Base-by-base conservation (phyloP, 2,329 filamentous ascomycete species). In the Alternaria gansuensis region DNA sequence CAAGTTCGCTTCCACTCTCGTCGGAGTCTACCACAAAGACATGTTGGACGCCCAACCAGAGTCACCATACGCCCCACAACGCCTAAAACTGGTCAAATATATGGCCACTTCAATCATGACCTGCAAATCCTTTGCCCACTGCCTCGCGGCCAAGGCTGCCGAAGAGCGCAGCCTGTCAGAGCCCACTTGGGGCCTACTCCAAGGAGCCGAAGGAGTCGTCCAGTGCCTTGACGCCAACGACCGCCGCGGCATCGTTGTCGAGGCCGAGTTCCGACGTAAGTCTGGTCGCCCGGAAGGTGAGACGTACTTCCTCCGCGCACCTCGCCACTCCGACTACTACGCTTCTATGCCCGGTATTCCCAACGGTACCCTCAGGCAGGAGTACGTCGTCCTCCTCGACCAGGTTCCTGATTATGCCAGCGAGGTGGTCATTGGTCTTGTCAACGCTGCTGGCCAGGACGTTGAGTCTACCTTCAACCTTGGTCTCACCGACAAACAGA, bases 401-500 rank as follows among this genome's bases (percentile, higher is more conserved):
- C 92, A 97, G 65, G 49, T 96, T 90, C 78, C 83, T 81, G 51
- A 77, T 79, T 71, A 72, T 31, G 54, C 44, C 24, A 68, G 52
- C 41, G 51, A 59, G 17, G 61, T 65, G 6, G 57, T 65, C n/a
- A 53, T 49, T 0, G 63, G 58, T 0, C 29, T 62, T 5, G 60
- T 33, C 80, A 82, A 2, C 11, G 62, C 57, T 6, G 61, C 62
- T 6, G 64, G 51, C 3, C 51, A 69, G 17, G 77, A 71, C 1
- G 79, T 72, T 2, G 76, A 70, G 4, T 90, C 90, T 9, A 97
- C 94, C 0, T 99, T 99, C 74, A 90, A 90, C 64, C 79, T 99
- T 4, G 89, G 90, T 0, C 80, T 99, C 59, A 98, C 94, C 17
- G 94, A 97, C 59, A 93, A 95, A 81, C 95, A 99, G 80, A 86